Evolutionary conservation across 2,329 filamentous ascomycete species (phyloP).

Genomic region (Chrysoporthe cubensis): DNA sequence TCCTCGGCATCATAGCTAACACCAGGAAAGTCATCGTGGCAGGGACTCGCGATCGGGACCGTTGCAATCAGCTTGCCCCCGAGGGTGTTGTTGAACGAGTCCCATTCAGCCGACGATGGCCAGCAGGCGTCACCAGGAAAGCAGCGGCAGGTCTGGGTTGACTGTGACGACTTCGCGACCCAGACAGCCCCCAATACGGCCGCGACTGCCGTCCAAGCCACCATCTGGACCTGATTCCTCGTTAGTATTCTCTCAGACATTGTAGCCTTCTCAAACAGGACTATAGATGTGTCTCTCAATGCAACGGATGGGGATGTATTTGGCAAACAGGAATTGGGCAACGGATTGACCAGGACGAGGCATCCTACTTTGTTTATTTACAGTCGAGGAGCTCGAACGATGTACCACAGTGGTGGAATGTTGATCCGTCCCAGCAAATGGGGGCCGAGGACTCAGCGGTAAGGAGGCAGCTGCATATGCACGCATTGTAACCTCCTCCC

Average conservation of each 20-base stretch:
- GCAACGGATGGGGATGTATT: background rate
- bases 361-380: background rate
- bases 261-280: background rate
- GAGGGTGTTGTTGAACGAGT: conserved; percentile 53
- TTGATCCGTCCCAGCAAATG: background rate
- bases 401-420: background rate
- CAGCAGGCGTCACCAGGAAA: conserved; percentile 57
- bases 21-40: conserved; percentile 42
- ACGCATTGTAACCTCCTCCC: background rate
- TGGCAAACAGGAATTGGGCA: background rate
- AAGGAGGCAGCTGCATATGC: background rate
- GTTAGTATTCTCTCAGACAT: background rate
- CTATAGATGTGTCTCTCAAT: background rate
- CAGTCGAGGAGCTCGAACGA: background rate
- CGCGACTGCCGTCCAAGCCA: background rate
- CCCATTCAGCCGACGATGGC: conserved; percentile 52
- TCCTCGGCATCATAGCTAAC: conserved; percentile 22
- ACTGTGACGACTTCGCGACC: background rate
- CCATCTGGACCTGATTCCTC: background rate
- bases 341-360: background rate
- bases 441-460: background rate
- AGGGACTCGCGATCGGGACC: conserved; percentile 44
- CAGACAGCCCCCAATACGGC: conserved; percentile 11
- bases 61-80: conserved; percentile 55
- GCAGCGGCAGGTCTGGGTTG: conserved; percentile 44